These are phyloP conservation scores for Poronia punctata DNA, from an alignment of 495 filamentous ascomycete species.

Conservation along the genomic window DNA sequence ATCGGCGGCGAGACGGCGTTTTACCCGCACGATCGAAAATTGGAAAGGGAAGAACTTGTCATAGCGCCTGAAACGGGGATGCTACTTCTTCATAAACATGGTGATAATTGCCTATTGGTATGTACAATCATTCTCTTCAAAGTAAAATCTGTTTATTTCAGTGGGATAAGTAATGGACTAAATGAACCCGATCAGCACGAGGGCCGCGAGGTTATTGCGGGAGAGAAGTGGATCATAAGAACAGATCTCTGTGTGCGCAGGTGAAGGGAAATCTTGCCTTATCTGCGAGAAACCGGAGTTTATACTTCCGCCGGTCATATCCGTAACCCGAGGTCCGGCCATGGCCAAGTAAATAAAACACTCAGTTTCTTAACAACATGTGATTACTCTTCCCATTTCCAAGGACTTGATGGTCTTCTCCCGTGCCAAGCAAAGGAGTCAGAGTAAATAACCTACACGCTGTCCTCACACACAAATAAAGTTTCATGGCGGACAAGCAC, in stretches of 20 bases:
- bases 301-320: too few species aligned
- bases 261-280: constrained; percentile 5
- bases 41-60: constrained; percentile 53
- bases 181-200: constrained; percentile 51
- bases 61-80: constrained; percentile 73
- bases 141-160: neutral
- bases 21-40: constrained; percentile 62
- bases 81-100: constrained; percentile 82
- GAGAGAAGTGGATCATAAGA: constrained; percentile 90
- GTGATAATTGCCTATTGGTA: constrained; percentile 73
- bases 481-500: too few species aligned
- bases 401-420: too few species aligned
- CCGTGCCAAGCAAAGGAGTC: too few species aligned
- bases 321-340: too few species aligned
- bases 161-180: neutral
- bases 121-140: constrained; percentile 9
- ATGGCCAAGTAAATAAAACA: too few species aligned
- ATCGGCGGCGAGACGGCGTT: constrained; percentile 87
- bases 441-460: too few species aligned
- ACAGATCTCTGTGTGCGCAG: constrained; percentile 70
- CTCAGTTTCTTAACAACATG: too few species aligned
- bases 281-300: too few species aligned
- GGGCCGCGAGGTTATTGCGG: constrained; percentile 66
- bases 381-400: too few species aligned
- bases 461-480: too few species aligned